A percentile compares a stretch with the other conserved stretches of the same genome.
Evolutionary conservation across 2,329 filamentous ascomycete genomes (phyloP).

Genomic region (Gremmenia infestans): DNA sequence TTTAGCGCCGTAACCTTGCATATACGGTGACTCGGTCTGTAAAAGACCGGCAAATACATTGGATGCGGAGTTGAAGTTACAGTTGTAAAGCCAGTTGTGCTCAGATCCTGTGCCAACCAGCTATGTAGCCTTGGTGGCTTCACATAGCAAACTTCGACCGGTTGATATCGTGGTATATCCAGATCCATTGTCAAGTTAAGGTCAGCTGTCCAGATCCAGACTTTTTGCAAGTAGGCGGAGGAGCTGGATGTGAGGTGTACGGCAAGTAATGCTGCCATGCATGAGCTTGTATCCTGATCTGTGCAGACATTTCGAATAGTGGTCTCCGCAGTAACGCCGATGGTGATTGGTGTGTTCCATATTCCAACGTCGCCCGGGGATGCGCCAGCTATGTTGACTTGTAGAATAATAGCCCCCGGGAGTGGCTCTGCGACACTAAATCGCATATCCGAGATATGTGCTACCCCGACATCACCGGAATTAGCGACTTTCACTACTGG

Average conservation of each 20-base stretch:
- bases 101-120: slow-evolving; percentile 42
- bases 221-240: slow-evolving; percentile 47
- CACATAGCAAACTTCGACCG: slow-evolving; percentile 44
- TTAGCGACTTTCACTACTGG: slow-evolving; percentile 48
- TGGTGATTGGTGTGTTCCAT: slow-evolving; percentile 40
- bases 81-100: slow-evolving; percentile 48
- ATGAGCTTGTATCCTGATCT: slow-evolving; percentile 52
- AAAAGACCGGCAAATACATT: slow-evolving; percentile 60
- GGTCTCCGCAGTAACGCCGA: slow-evolving; percentile 39
- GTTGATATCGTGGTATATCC: slow-evolving; percentile 51
- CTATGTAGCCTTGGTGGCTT: slow-evolving; percentile 45
- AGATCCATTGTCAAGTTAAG: slow-evolving; percentile 34
- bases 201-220: slow-evolving; percentile 45
- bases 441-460: slow-evolving; percentile 47
- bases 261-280: slow-evolving; percentile 32
- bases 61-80: slow-evolving; percentile 48
- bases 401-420: slow-evolving; percentile 23
- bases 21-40: slow-evolving; percentile 69
- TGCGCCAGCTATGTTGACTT: slow-evolving; percentile 17
- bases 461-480: slow-evolving; percentile 41
- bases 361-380: slow-evolving; percentile 29
- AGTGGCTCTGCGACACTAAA: slow-evolving; percentile 45
- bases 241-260: slow-evolving; percentile 31
- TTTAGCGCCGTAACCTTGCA: slow-evolving; percentile 43
- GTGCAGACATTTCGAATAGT: slow-evolving; percentile 34